These are phyloP conservation scores for Ophiostoma quercus DNA, from an alignment of 2,329 filamentous ascomycete genomes.

Conservation along the genomic window DNA sequence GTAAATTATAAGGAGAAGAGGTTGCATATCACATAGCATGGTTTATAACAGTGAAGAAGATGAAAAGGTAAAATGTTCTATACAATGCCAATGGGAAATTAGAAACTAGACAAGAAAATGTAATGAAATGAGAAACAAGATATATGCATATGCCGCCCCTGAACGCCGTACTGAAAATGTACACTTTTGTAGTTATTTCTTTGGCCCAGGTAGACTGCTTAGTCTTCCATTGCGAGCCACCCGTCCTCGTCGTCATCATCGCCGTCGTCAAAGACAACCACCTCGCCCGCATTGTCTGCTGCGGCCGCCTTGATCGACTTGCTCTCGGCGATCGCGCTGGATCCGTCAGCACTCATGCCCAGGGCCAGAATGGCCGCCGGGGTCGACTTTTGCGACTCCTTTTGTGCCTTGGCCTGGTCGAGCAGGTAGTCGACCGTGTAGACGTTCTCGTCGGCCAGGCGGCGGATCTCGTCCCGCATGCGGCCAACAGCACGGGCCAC, in stretches of 20 bases:
- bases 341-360: not conserved
- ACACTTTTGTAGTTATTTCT: not conserved
- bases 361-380: constrained; percentile 5
- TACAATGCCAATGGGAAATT: constrained; percentile 14
- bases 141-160: constrained; percentile 12
- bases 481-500: constrained; percentile 74
- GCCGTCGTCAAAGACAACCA: constrained; percentile 22
- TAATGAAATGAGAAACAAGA: not conserved
- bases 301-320: constrained; percentile 12
- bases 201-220: not conserved
- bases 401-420: constrained; percentile 40
- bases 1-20: not conserved
- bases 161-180: constrained; percentile 19
- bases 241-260: constrained; percentile 23
- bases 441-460: constrained; percentile 78
- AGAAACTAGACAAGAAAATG: not conserved
- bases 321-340: not conserved
- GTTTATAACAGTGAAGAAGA: not conserved
- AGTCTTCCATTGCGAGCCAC: constrained; percentile 24
- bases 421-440: constrained; percentile 83
- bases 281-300: not conserved
- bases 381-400: constrained; percentile 26
- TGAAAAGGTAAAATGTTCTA: not conserved
- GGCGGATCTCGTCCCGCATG: constrained; percentile 76
- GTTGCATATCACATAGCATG: too few relatives aligned